Evolutionary conservation across 129 eudicot species (phyloP).

Genomic region (Escallonia rubra): DNA sequence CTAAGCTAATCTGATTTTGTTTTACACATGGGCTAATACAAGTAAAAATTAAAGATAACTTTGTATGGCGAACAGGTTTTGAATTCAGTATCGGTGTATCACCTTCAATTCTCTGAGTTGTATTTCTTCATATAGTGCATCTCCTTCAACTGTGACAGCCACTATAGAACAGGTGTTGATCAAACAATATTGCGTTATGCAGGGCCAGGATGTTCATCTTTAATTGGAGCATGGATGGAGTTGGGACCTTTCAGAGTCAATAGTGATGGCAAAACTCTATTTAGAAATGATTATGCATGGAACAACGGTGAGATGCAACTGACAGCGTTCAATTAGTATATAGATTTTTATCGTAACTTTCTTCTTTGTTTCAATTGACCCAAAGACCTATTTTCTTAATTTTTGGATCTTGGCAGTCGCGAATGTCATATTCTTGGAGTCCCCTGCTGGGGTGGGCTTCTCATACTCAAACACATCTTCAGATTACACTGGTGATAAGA

Average conservation of each 20-base stretch:
- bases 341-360: not conserved
- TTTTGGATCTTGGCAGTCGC: constrained; percentile 26
- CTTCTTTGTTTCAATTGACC: not conserved
- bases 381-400: not conserved
- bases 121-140: too few species aligned
- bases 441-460: constrained; percentile 3
- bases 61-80: too few species aligned
- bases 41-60: too few species aligned
- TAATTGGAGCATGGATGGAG: constrained; percentile 45
- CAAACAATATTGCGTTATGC: too few species aligned
- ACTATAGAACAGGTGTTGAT: too few species aligned
- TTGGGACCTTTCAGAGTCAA: constrained; percentile 44
- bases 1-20: too few species aligned
- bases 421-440: constrained; percentile 3
- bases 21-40: too few species aligned
- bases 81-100: too few species aligned
- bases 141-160: too few species aligned
- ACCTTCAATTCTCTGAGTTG: too few species aligned
- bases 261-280: constrained; percentile 34
- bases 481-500: constrained; percentile 10
- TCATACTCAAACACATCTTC: not conserved
- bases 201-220: constrained; percentile 57
- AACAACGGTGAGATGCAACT: constrained; percentile 22
- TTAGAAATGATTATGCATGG: constrained; percentile 35
- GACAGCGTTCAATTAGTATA: not conserved